phyloP scores from a whole-genome alignment of 2,329 filamentous ascomycete species.

The Xylariales sp. region DNA sequence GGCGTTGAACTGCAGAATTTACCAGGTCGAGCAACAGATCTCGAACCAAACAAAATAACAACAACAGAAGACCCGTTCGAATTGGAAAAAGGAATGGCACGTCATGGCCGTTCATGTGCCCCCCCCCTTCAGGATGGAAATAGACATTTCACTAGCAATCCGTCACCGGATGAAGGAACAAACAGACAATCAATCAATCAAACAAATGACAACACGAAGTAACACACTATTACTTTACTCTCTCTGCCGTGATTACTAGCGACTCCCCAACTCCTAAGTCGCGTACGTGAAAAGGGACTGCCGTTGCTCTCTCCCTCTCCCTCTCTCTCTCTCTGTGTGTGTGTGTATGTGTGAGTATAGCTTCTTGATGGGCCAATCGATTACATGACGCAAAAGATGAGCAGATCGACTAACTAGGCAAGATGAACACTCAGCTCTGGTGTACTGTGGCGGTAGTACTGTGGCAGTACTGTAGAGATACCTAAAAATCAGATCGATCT shows the following conservation, averaged over 20 bases:
- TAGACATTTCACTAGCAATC: slow-evolving; percentile 56
- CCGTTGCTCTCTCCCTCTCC: not conserved
- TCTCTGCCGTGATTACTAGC: not conserved
- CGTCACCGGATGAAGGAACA: slow-evolving; percentile 55
- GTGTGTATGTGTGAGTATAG: not conserved
- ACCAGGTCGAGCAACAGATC: slow-evolving; percentile 40
- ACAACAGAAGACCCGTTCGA: slow-evolving; percentile 40
- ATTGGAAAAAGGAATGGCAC: slow-evolving; percentile 44
- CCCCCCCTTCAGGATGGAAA: slow-evolving; percentile 50
- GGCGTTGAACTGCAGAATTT: slow-evolving; percentile 41
- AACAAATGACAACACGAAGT: slow-evolving; percentile 43
- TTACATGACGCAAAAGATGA: slow-evolving; percentile 32
- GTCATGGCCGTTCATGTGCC: slow-evolving; percentile 39
- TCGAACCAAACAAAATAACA: slow-evolving; percentile 31
- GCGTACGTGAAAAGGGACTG: not conserved
- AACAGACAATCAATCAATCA: slow-evolving; percentile 29
- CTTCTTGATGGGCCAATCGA: not conserved
- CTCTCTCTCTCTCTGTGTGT: no score
- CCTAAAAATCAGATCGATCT: not conserved
- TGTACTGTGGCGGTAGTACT: slow-evolving; percentile 4
- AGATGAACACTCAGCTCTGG: not conserved
- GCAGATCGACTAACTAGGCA: slow-evolving; percentile 6
- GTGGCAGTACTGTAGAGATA: not conserved
- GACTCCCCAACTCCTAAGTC: no score
- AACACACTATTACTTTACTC: slow-evolving; percentile 33